phyloP scores from a whole-genome alignment of 768 basidiomycete genomes.

The Lactarius evosmus region DNA sequence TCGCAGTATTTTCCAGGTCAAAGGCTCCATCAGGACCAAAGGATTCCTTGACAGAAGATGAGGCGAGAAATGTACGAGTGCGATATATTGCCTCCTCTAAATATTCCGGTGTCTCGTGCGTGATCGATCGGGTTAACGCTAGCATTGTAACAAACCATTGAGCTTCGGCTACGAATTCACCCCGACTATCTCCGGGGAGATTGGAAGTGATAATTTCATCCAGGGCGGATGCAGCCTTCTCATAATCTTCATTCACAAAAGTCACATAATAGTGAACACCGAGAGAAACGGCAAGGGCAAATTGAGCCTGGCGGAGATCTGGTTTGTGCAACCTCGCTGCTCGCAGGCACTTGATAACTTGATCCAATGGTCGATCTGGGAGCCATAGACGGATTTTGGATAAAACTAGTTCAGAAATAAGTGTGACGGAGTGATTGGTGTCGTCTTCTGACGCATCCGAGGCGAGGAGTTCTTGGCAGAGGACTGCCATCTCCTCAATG shows the following conservation, averaged over 20 bases:
- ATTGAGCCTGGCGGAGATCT: neutral
- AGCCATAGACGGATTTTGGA: neutral
- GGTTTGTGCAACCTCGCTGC: neutral
- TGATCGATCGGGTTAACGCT: neutral
- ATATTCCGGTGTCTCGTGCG: neutral
- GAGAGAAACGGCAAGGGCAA: neutral
- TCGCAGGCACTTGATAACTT: neutral
- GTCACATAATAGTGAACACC: neutral
- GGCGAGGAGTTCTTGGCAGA: neutral
- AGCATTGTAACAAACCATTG: neutral
- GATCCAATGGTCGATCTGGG: neutral
- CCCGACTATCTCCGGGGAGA: neutral
- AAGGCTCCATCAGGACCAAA: accelerated
- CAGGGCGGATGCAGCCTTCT: neutral
- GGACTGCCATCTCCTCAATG: neutral
- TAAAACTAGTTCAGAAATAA: neutral
- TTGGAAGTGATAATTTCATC: neutral
- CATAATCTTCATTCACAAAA: neutral
- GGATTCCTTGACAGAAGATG: neutral
- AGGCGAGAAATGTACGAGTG: neutral
- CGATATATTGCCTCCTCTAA: neutral
- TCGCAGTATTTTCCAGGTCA: neutral
- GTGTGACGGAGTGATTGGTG: neutral
- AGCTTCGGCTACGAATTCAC: neutral
- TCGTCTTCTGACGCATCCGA: neutral